Evolutionary conservation across 345 rosid species (phyloP), one percentile per base, ranked within the genome.

Genomic region (Rhizophora mangle): DNA sequence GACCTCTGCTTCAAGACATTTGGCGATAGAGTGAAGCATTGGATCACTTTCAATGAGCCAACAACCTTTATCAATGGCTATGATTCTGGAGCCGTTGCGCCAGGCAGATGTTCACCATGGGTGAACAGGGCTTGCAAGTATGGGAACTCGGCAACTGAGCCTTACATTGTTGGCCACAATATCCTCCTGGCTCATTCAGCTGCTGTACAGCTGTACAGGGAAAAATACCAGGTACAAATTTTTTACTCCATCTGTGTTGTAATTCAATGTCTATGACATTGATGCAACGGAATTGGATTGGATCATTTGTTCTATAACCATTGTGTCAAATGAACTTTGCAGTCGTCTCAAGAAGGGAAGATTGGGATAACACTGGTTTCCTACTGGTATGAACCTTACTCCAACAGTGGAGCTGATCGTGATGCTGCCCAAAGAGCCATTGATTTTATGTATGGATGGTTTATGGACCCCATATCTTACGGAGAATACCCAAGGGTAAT

Each of bases 101-200:
- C 69, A 9, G 85, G 85, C 2, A 60, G 85, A 67, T 82, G 85
- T 32, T 82, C 85, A 0, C 56, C 55, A 49, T 72, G 80, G 80
- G 55, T 77, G n/a, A 67, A 73, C n/a, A 51, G 55, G 18, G 68
- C 67, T 27, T 83, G 84, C 52, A 61, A 56, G 0, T 72, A 64
- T 0, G 85, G 83, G 0, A 71, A 80, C 29, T 83, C 86, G 54
- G 68, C 60, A 11, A 71, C 59, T 29, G 79, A 74, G 49, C 76
- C 82, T n/a, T 78, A 78, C 63, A 65, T 69, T 6, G 78, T 61
- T 62, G 79, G 69, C 43, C 82, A 79, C 60, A 27, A 79, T 67
- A 34, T 55, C 27, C 62, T 79, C 60, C 79, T 79, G 71, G 64
- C 82, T 67, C 82, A 74, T 71, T 79, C 82, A 9, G 65, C 72